Percentiles rank a stretch among this genome's conserved stretches.
Conservation (phyloP, 768 basidiomycete genomes). For the Gautieria morchelliformis region DNA sequence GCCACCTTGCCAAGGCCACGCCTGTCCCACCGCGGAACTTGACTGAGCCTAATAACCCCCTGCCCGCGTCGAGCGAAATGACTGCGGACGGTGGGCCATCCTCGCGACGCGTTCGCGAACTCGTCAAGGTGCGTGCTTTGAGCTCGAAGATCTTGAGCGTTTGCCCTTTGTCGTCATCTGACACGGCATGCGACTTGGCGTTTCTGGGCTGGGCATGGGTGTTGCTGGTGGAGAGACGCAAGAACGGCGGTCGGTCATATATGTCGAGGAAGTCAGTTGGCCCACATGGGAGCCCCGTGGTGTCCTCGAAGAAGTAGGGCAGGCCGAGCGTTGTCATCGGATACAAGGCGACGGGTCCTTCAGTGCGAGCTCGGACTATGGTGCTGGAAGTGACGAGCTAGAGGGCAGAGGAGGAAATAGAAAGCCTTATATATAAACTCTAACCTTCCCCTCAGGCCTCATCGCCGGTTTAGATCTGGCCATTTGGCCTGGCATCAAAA, state of each 20-base stretch:
- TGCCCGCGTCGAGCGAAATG: neutral
- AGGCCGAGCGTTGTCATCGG: conserved; percentile 36
- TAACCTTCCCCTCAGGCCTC: neutral
- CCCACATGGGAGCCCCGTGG: conserved; percentile 39
- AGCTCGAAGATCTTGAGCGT: conserved; percentile 33
- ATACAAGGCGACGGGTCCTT: neutral
- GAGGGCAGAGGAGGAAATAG: neutral
- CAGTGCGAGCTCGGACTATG: neutral
- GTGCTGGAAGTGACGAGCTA: neutral
- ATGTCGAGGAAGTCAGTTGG: conserved; percentile 51
- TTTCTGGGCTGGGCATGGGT: neutral
- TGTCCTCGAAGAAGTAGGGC: conserved; percentile 58
- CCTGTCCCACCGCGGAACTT: conserved; percentile 26
- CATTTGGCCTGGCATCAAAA: no score
- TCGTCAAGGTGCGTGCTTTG: conserved; percentile 34
- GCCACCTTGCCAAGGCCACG: conserved; percentile 44
- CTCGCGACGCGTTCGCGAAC: neutral
- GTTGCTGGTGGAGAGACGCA: neutral
- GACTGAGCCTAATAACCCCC: conserved; percentile 39
- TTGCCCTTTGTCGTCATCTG: neutral
- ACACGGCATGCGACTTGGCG: neutral
- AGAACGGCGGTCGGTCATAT: conserved; percentile 34
- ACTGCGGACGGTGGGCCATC: neutral
- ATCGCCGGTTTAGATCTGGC: neutral
- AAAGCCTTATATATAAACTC: neutral